Base-by-base conservation (phyloP, 805 yeast species). In the Lachancea meyersii region DNA sequence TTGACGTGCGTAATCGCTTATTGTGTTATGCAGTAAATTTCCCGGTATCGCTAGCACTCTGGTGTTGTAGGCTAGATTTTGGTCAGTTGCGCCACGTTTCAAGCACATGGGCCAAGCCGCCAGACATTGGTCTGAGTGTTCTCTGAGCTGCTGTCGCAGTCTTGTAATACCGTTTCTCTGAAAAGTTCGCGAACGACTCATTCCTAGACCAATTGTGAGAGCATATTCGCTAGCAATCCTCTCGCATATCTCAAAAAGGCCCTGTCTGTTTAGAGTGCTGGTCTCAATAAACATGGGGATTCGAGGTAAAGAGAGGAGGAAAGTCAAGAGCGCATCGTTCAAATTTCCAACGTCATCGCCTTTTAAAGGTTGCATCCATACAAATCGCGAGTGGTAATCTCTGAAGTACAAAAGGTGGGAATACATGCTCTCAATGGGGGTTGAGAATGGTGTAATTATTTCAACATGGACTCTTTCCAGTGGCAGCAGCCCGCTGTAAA, bases 211-310 rank as follows among this genome's bases (percentile, higher is more conserved):
- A 13, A 62, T 33, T 18, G 45, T 44, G 4, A 60, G 33, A 3
- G 47, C 40, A 35, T 56, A 56, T 20, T 41, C 46, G n/a, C 43
- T 38, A 8, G 60, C 58, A 21, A 58, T 38, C 13, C 42, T 35
- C 16, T 54, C 54, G 37, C 60, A 52, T 3, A 61, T 47, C 32
- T 55, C 61, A 42, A 58, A 58, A 42, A 63, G 48, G 43, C 52
- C 57, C 34, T 55, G 57, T 38, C 54, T 50, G 14, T 54, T 54
- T n/a, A 63, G 23, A 7, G 66, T 51, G 9, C 49, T 45, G 0
- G 64, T 51, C 31, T 58, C 62, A 3, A 63, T 43, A 26, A 50
- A 60, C 10, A 62, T 51, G 3, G 68, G 68, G 2, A 52, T 38
- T 10, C 58, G 51, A 1, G 57, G 50, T 21, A 56, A 35, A 4